Evolutionary conservation across 176 grass and related monocot species (phyloP), one percentile per base, ranked within the genome.

Genomic region (Aegilops speltoides): DNA sequence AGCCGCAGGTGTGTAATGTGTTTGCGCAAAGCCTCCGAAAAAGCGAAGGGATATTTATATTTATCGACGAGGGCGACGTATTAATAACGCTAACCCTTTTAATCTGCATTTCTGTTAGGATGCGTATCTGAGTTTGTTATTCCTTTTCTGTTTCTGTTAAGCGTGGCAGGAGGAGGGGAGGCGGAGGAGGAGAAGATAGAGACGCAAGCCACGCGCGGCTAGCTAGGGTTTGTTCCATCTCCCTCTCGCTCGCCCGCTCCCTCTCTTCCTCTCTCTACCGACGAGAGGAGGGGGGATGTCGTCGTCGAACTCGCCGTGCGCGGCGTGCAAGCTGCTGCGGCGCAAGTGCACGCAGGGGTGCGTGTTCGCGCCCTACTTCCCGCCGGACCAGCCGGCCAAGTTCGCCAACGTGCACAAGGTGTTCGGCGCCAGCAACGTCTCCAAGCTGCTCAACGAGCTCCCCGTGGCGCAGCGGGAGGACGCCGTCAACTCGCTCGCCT

Each of bases 361-460:
- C 67, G 87, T 96, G 17, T 96, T 98, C 48, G 91, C 93, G 24
- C 97, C 97, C 28, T 96, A 98, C 87, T 98, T 98, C 80, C 97
- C 97, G 76, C 97, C 94, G 6, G 97, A 98, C 84, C 90, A 96
- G 60, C 94, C 94, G 2, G 22, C 57, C 33, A 94, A 89, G 81
- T 99, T 99, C 65, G 86, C 92, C n/a, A 91, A 71, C 82, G 97
- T 99, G 60, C 97, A 99, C 94, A 87, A 85, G 65, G 90, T 99
- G 4, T 99, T 99, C 81, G 94, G 97, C 25, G 94, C 94, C 34
- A 99, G 97, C 90, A 99, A 99, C 88, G 93, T 99, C 6, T 84
- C 92, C 14, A 99, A 99, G 87, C 82, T 99, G 25, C 92, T 98
- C 38, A 89, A 85, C 79, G 97, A 98, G 2, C 84, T 98, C 3